These are phyloP conservation scores for Skeletonema tropicum DNA, from an alignment of 108 stramenopile species.

Conservation along the genomic window DNA sequence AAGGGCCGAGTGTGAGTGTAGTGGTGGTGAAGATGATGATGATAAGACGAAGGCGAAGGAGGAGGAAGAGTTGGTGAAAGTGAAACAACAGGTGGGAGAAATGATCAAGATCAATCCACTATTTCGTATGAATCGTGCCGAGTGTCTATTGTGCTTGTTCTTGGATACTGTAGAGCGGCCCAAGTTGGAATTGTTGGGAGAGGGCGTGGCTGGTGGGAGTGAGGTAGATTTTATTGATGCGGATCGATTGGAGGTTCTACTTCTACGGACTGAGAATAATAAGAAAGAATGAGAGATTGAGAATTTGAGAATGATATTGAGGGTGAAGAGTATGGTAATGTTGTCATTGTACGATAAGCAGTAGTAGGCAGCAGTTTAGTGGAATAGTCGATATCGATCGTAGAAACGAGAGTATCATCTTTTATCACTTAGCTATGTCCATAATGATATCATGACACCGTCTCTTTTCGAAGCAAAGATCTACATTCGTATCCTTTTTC, in stretches of 20 bases:
- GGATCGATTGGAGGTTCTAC: conserved; percentile 74
- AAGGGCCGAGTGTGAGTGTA: conserved; percentile 42
- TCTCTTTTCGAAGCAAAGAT: too few relatives aligned
- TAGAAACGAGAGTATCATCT: too few relatives aligned
- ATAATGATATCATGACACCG: too few relatives aligned
- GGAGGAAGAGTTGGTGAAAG: conserved; percentile 21
- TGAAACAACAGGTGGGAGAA: conserved; percentile 34
- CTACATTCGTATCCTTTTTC: too few relatives aligned
- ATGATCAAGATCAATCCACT: conserved; percentile 69
- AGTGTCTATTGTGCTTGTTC: conserved; percentile 83
- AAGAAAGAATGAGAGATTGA: neutral
- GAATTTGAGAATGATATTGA: too few relatives aligned
- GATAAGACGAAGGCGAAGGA: too few relatives aligned
- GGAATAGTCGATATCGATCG: too few relatives aligned
- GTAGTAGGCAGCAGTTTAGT: too few relatives aligned
- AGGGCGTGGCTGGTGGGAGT: conserved; percentile 66
- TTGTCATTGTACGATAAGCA: too few relatives aligned
- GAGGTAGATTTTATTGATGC: conserved; percentile 79
- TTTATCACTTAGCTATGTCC: too few relatives aligned
- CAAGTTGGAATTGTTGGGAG: conserved; percentile 51
- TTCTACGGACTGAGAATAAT: neutral
- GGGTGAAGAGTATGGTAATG: too few relatives aligned
- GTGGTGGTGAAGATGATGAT: too few relatives aligned
- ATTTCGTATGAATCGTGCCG: conserved; percentile 76
- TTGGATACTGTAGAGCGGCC: conserved; percentile 72